These are phyloP conservation scores for Exophiala bonariae DNA, from an alignment of 2,329 filamentous ascomycete species.

Conservation along the genomic window DNA sequence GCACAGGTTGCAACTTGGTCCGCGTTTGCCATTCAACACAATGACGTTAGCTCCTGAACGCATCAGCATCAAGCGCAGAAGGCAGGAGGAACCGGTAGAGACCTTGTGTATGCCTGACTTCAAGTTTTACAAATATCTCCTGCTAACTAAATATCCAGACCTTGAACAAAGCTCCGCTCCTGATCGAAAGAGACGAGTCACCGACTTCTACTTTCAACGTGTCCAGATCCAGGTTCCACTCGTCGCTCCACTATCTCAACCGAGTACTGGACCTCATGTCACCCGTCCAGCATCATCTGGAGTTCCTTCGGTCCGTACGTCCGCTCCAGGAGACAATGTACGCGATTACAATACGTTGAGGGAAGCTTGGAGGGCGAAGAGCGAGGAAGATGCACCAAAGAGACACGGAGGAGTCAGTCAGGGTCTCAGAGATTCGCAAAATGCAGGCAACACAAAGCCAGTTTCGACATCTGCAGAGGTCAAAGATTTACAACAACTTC, in stretches of 20 bases:
- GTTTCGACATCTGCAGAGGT: slow-evolving; percentile 5
- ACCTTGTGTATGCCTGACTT: slow-evolving; percentile 44
- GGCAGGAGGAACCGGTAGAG: slow-evolving; percentile 58
- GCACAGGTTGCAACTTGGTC: too few relatives aligned
- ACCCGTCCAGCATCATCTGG: slow-evolving; percentile 21
- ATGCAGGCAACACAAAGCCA: slow-evolving; percentile 1
- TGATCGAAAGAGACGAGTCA: slow-evolving; percentile 49
- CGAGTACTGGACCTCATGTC: slow-evolving; percentile 20
- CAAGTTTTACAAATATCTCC: neutral
- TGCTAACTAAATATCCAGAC: slow-evolving; percentile 32
- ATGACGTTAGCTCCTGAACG: slow-evolving; percentile 52
- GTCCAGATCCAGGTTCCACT: slow-evolving; percentile 31
- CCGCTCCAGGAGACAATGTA: slow-evolving; percentile 43
- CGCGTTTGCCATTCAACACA: too few relatives aligned
- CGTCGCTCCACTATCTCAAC: slow-evolving; percentile 15
- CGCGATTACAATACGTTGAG: slow-evolving; percentile 29
- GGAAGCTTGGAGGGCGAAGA: slow-evolving; percentile 5
- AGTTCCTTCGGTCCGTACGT: slow-evolving; percentile 43
- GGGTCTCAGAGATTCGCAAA: too few relatives aligned
- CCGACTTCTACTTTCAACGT: slow-evolving; percentile 48
- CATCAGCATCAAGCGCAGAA: slow-evolving; percentile 57
- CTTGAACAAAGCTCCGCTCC: slow-evolving; percentile 43
- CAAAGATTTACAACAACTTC: slow-evolving; percentile 2
- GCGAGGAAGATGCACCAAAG: slow-evolving; percentile 1
- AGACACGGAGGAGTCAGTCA: neutral